Evolutionary conservation across 352 stramenopile genomes (phyloP), one percentile per base, ranked within the genome.

Genomic region (Pythium dissimile): DNA sequence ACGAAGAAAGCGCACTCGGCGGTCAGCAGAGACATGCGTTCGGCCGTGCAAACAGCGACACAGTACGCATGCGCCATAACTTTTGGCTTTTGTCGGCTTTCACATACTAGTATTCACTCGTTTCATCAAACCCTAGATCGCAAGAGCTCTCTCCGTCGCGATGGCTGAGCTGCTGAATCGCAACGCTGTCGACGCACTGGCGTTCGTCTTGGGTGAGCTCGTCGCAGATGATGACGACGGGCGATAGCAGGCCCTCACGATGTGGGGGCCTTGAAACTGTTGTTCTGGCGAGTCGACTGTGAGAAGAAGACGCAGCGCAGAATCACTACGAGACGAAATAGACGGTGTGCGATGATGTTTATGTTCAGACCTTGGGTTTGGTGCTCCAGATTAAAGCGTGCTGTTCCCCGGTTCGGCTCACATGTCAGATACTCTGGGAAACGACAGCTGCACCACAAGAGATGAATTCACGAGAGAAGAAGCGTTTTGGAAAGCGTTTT

Each of bases 191-290:
- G 69, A 86, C 45, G 75, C 62, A n/a, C 53, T 84, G 24, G 62
- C 71, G 16, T 23, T 74, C 16, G 53, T 74, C 27, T 27, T 77
- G 27, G 75, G 73, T 42, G 58, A 64, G 15, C 56, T 90, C 31
- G 59, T 54, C 15, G 69, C 62, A 11, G 80, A 88, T 26, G 80
- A 88, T 58, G 80, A 90, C 45, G 80, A 89, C 47, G 80, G 80
- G 16, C 80, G 80, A 90, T 90, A 88, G 71, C 41, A 42, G 75
- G 60, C 52, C 66, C 28, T 34, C 30, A 28, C 9, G 11, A 26
- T 12, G 32, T 35, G 47, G 47, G 47, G 47, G 47, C 47, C 18
- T 48, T 32, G n/a, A 8, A 30, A 27, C 42, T 10, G 21, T 37
- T 20, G 38, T 38, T 12, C 34, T 7, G n/a, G 30, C 9, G 32